Evolutionary conservation across 305 asterid species (phyloP), one percentile per base, ranked within the genome.

Genomic region (Lippia alba): DNA sequence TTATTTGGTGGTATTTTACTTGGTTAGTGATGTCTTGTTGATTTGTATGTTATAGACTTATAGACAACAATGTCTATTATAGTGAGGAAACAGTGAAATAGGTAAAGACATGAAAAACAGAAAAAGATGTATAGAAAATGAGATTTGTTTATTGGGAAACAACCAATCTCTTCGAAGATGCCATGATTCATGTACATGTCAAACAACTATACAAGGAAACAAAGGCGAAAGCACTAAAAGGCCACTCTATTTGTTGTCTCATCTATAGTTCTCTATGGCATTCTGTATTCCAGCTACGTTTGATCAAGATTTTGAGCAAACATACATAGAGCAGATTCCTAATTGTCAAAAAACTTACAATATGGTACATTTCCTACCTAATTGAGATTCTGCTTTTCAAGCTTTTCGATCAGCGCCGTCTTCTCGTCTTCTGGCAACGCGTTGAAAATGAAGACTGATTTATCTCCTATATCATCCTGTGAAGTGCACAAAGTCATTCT

Each of bases 381-480:
- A 72, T 75, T 15, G 36, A 30, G 72, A 68, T 74, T 74, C 70
- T 83, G 89, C 76, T 75, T 70, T 74, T 83, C 80, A 3, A 92
- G 90, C 75, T 79, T 84, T 77, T 69, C 69, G 30, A 86, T 54
- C 54, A 89, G 72, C 15, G 80, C 85, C 19, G 73, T 80, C 69
- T 89, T 89, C 81, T 86, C 97, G 58, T 82, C 87, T 56, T 84
- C 82, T 2, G 91, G 71, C 72, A 91, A 75, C 4, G 90, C 89
- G 62, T 91, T 85, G 91, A 91, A 94, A 67, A 83, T 84, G 81
- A 94, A 94, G 66, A 94, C 94, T 0, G 97, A 91, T 80, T 94
- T 91, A 57, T 94, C 99, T 33, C 99, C 97, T 48, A 94, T 91
- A 36, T 91, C 99, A 80, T 94, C 99, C 99, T 91, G 78, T 77